These are phyloP conservation scores for Claviceps cyperi DNA, from an alignment of 2,329 filamentous ascomycete species.

Conservation along the genomic window DNA sequence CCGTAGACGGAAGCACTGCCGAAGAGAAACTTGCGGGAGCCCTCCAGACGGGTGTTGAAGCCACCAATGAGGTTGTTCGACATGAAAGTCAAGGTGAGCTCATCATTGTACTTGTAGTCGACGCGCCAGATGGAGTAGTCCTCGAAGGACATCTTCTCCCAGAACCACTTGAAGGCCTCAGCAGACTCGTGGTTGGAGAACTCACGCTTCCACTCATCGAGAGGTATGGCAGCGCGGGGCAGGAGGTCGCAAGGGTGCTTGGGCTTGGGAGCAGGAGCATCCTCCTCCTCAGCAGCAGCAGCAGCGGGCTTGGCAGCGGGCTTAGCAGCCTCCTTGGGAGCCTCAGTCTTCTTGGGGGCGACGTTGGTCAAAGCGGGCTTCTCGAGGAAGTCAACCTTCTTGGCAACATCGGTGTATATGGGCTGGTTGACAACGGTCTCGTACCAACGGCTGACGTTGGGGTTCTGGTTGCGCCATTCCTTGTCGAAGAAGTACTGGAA, in stretches of 20 bases:
- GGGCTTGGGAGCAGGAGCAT: constrained; percentile 57
- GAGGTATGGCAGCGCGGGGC: too few relatives aligned
- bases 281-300: constrained; percentile 23
- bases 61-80: constrained; percentile 95
- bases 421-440: constrained; percentile 86
- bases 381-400: constrained; percentile 66
- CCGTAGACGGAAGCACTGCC: constrained; percentile 83
- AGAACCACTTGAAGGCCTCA: constrained; percentile 90
- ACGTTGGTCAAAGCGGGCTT: constrained; percentile 58
- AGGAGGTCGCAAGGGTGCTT: constrained; percentile 93
- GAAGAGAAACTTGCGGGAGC: constrained; percentile 94
- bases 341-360: constrained; percentile 65
- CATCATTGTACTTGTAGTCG: constrained; percentile 98
- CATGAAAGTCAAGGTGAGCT: constrained; percentile 97
- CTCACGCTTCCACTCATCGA: constrained; percentile 97
- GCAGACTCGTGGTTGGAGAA: constrained; percentile 93
- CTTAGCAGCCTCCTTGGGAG: constrained; percentile 57
- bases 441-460: constrained; percentile 86
- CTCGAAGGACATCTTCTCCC: constrained; percentile 84
- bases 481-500: constrained; percentile 94
- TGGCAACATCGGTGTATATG: constrained; percentile 70
- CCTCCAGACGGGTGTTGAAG: constrained; percentile 96
- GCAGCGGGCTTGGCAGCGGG: constrained; percentile 14
- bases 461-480: constrained; percentile 69
- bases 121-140: constrained; percentile 94